These are phyloP conservation scores for Cercospora sojina DNA, from an alignment of 2,329 filamentous ascomycete species.

Conservation along the genomic window DNA sequence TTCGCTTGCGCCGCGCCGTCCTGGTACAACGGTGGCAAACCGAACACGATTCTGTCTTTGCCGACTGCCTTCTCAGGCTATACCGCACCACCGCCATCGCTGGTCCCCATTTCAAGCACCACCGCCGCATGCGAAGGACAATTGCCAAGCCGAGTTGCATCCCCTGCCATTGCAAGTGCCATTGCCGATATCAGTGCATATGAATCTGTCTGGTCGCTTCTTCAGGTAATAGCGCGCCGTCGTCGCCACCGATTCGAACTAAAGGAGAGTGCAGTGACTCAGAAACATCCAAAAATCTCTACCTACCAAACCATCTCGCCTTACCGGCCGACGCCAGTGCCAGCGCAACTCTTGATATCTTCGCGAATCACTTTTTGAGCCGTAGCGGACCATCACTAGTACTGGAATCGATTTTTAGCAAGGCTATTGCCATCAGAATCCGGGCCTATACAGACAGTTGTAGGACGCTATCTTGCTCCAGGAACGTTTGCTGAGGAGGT, in stretches of 20 bases:
- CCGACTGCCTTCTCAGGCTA: not conserved
- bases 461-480: not conserved
- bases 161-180: not conserved
- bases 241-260: no score
- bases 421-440: not conserved
- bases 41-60: not conserved
- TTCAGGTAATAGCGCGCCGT: not conserved
- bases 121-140: not conserved
- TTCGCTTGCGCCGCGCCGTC: not conserved
- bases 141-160: not conserved
- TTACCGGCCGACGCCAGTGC: not conserved
- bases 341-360: rapidly evolving
- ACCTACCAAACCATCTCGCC: not conserved
- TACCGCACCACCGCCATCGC: not conserved
- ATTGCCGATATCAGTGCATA: not conserved
- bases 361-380: not conserved
- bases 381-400: not conserved
- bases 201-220: not conserved
- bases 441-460: no score
- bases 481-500: not conserved
- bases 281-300: not conserved
- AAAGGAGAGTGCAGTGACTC: not conserved
- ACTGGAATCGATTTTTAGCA: not conserved
- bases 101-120: not conserved
- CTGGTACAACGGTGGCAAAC: no score